phyloP scores from a whole-genome alignment of 225 moss, liverwort and hornwort genomes.

The Pleurozium schreberi region DNA sequence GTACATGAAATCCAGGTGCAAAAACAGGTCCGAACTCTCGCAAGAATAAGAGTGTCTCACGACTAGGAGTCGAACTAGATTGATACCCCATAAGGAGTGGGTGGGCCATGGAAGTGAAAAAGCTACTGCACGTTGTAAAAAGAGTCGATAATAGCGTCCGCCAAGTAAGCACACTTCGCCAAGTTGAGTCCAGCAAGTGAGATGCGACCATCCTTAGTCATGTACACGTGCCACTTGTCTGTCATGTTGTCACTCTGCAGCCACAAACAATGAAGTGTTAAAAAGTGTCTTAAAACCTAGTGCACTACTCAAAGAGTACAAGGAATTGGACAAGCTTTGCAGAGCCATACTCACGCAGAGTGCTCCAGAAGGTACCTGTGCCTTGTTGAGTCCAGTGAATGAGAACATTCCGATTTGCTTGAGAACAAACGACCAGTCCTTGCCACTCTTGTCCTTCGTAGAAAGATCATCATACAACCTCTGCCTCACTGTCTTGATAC shows the following conservation, averaged over 20 bases:
- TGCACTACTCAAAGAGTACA: not conserved
- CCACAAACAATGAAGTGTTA: not conserved
- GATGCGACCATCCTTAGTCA: slow-evolving; percentile 96
- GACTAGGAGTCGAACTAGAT: not conserved
- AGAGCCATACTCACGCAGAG: not conserved
- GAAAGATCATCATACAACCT: slow-evolving; percentile 65
- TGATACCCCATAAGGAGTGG: not conserved
- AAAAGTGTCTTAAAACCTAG: not conserved
- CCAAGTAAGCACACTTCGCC: slow-evolving; percentile 75
- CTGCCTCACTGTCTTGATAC: slow-evolving; percentile 87
- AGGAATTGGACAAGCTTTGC: not conserved
- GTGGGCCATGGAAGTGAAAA: not conserved
- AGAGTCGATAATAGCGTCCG: slow-evolving; percentile 92
- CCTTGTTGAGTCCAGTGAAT: slow-evolving; percentile 84
- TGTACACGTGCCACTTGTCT: slow-evolving; percentile 90
- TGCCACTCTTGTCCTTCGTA: slow-evolving; percentile 66
- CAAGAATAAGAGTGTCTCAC: not conserved
- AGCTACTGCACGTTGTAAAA: slow-evolving; percentile 70
- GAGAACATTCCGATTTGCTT: slow-evolving; percentile 99
- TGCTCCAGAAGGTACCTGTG: slow-evolving; percentile 35
- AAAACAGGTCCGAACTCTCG: not conserved
- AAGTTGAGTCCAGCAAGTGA: slow-evolving; percentile 85
- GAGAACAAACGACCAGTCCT: slow-evolving; percentile 90
- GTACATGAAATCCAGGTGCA: slow-evolving; percentile 2
- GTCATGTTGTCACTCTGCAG: slow-evolving; percentile 94